Base-by-base conservation (phyloP, 108 stramenopile genomes). In the Cyclotella atomus region DNA sequence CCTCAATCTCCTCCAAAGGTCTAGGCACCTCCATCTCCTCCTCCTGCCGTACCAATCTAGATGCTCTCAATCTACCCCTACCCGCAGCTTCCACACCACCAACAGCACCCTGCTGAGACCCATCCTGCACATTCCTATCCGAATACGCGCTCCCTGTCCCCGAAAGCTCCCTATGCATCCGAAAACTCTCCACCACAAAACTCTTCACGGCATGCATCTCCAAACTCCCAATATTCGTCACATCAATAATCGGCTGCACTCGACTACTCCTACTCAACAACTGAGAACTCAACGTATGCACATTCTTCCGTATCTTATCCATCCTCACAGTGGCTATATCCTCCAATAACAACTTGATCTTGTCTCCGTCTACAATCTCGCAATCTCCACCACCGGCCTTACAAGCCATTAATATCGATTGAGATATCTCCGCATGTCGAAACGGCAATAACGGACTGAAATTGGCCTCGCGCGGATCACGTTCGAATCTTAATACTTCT, bases 301-400 rank as follows among this genome's bases (percentile, higher is more conserved):
- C 85, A 57, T 92, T 88, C 9, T 55, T 62, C 61, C 91, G 88
- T 73, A 95, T 77, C 59, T 92, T 92, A 59, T 92, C 94, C 55
- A 83, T 74, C 41, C 94, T 75, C 3, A 95, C 84, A 7, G 79
- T 62, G 15, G 71, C 71, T 54, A 95, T 75, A 71, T 95, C 94
- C 57, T 92, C 82, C 64, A 92, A 60, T 15, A 92, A 35, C 5
- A 91, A 44, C 45, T 79, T 70, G 21, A 85, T 52, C 5, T 71
- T 59, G 32, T 86, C 80, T 46, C 77, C 76, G 25, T 80, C 54
- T 0, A 84, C 74, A 1, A 59, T 81, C 29, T 19, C 64, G 29
- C 24, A 35, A 1, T 68, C 83, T 14, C 57, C 63, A 6, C 66
- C 85, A 4, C 70, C 83, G 3, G 74, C 56, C 10, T 65, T 33